phyloP scores from a whole-genome alignment of 805 yeast genomes.

The Candida nitratophila region DNA sequence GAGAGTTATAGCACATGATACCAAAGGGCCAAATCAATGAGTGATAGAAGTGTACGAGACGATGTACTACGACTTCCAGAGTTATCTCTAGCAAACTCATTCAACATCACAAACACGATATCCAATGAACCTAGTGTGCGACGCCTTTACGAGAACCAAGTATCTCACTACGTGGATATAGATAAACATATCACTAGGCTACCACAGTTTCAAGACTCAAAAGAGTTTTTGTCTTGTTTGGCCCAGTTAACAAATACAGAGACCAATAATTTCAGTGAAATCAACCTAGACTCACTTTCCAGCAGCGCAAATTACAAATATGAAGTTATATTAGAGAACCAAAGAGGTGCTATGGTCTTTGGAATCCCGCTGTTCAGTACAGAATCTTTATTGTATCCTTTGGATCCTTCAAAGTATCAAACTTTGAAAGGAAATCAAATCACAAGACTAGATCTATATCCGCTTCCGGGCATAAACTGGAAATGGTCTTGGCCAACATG shows the following conservation, averaged over 20 bases:
- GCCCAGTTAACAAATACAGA: slow-evolving; percentile 10
- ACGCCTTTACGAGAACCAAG: slow-evolving; percentile 6
- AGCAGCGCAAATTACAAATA: slow-evolving; percentile 9
- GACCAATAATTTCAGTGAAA: slow-evolving; percentile 5
- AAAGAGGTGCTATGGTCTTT: slow-evolving; percentile 44
- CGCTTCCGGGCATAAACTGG: slow-evolving; percentile 47
- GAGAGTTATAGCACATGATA: no score
- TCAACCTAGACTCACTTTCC: slow-evolving; percentile 4
- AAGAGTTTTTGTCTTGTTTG: slow-evolving; percentile 20
- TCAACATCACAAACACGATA: not conserved
- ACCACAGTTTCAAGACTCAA: slow-evolving; percentile 23
- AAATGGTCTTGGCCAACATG: slow-evolving; percentile 49
- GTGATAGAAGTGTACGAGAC: no score
- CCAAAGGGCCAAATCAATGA: no score
- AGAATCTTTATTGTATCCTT: slow-evolving; percentile 36
- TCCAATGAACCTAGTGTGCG: not conserved
- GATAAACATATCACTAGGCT: slow-evolving; percentile 19
- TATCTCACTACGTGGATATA: slow-evolving; percentile 18
- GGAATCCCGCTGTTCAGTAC: slow-evolving; percentile 45
- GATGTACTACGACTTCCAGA: not conserved
- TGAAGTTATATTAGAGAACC: slow-evolving; percentile 46
- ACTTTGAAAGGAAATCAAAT: slow-evolving; percentile 34
- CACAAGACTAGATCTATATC: slow-evolving; percentile 23
- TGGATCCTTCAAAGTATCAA: slow-evolving; percentile 47
- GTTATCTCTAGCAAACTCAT: not conserved